These are phyloP conservation scores for Penicillium hordei DNA, from an alignment of 2,329 filamentous ascomycete species.

Conservation along the genomic window DNA sequence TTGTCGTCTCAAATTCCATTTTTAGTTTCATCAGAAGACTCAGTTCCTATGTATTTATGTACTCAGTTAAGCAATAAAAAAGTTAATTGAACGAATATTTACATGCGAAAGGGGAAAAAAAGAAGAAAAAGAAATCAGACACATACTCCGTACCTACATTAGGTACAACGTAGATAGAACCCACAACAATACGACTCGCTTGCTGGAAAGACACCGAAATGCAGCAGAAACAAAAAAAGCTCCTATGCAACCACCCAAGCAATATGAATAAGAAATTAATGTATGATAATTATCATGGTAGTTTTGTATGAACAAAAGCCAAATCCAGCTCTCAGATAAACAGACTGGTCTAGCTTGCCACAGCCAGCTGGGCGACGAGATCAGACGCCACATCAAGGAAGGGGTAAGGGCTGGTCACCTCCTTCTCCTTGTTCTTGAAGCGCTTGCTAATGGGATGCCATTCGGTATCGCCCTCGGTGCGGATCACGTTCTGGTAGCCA, in stretches of 20 bases:
- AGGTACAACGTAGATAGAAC: slow-evolving; percentile 11
- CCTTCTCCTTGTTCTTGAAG: slow-evolving; percentile 75
- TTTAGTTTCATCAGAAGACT: not conserved
- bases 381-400: slow-evolving; percentile 92
- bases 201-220: slow-evolving; percentile 19
- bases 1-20: not conserved
- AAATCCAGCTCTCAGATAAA: not conserved
- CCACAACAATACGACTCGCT: slow-evolving; percentile 14
- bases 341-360: slow-evolving; percentile 58
- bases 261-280: slow-evolving; percentile 13
- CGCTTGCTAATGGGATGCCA: slow-evolving; percentile 52
- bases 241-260: slow-evolving; percentile 14
- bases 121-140: not conserved
- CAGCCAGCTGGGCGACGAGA: slow-evolving; percentile 89
- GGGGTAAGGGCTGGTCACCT: slow-evolving; percentile 90
- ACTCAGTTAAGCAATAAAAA: not conserved
- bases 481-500: slow-evolving; percentile 85
- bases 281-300: slow-evolving; percentile 11
- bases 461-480: slow-evolving; percentile 47
- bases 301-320: slow-evolving; percentile 5
- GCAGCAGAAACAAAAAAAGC: slow-evolving; percentile 13
- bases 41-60: not conserved
- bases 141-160: slow-evolving; percentile 7
- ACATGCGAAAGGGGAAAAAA: not conserved
- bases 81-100: slow-evolving; percentile 4